Percentiles rank a stretch among this genome's conserved stretches.
Conservation (phyloP, 257 asterid genomes). For the Rauvolfia tetraphylla region DNA sequence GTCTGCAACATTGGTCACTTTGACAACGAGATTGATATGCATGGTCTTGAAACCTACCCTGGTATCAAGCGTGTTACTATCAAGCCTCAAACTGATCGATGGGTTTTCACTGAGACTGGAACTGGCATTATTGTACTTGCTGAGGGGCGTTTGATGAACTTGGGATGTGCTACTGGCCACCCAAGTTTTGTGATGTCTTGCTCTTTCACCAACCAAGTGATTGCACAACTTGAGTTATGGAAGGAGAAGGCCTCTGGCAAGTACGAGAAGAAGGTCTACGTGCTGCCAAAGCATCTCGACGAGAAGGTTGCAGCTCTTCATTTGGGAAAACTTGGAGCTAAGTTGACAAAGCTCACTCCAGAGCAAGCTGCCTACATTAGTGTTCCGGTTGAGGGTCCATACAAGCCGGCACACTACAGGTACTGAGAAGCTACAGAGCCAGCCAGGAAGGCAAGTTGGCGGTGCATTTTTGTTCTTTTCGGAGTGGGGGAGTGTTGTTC, state of each 20-base stretch:
- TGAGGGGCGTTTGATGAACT: conserved; percentile 60
- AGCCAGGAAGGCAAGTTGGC: neutral
- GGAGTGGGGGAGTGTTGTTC: neutral
- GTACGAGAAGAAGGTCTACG: conserved; percentile 54
- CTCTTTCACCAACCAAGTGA: conserved; percentile 51
- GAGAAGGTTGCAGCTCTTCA: conserved; percentile 58
- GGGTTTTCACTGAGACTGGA: neutral
- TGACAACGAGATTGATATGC: conserved; percentile 57
- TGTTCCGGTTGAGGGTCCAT: conserved; percentile 6
- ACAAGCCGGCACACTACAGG: conserved; percentile 2
- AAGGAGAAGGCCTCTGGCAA: conserved; percentile 10
- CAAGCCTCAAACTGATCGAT: neutral
- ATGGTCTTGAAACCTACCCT: conserved; percentile 30
- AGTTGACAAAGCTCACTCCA: neutral
- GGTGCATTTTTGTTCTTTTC: neutral
- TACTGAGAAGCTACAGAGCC: neutral
- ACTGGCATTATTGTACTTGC: conserved; percentile 35
- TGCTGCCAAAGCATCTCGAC: conserved; percentile 52
- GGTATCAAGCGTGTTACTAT: neutral
- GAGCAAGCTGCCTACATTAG: conserved; percentile 5
- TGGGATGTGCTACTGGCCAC: conserved; percentile 59
- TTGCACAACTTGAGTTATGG: conserved; percentile 55
- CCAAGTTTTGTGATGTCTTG: conserved; percentile 64
- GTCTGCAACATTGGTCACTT: conserved; percentile 63
- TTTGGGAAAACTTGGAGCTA: conserved; percentile 41